Conservation (phyloP, 305 asterid species). For the Withania somnifera region DNA sequence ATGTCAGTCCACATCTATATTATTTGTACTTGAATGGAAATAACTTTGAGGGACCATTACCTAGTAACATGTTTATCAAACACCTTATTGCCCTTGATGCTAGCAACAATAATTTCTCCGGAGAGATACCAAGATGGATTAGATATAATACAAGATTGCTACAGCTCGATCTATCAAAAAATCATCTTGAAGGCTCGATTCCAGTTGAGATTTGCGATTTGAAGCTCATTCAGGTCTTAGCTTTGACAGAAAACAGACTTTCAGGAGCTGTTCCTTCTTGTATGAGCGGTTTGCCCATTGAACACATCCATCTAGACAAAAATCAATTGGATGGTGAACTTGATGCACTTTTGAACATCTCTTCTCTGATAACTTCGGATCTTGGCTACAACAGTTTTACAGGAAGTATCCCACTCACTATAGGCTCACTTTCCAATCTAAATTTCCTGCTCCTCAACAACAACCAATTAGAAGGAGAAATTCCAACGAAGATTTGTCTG, state of each 20-base stretch:
- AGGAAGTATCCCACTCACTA: background rate
- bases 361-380: background rate
- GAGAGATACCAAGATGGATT: background rate
- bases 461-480: slow-evolving; percentile 6
- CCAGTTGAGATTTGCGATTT: slow-evolving; percentile 1
- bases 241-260: background rate
- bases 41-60: background rate
- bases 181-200: background rate
- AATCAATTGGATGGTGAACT: slow-evolving; percentile 2
- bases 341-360: background rate
- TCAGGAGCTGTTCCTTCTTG: background rate
- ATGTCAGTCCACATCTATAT: background rate
- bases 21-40: background rate
- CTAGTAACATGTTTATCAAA: background rate
- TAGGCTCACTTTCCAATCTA: background rate
- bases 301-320: background rate
- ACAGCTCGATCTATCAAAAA: background rate
- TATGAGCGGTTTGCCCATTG: background rate
- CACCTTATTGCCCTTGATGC: background rate
- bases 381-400: background rate
- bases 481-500: slow-evolving; percentile 2
- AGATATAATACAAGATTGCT: background rate
- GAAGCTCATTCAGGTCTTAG: background rate
- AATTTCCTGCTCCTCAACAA: slow-evolving; percentile 10
- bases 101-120: background rate